phyloP scores from a whole-genome alignment of 176 grass and related monocot genomes.

The Miscanthus lutarioriparius region DNA sequence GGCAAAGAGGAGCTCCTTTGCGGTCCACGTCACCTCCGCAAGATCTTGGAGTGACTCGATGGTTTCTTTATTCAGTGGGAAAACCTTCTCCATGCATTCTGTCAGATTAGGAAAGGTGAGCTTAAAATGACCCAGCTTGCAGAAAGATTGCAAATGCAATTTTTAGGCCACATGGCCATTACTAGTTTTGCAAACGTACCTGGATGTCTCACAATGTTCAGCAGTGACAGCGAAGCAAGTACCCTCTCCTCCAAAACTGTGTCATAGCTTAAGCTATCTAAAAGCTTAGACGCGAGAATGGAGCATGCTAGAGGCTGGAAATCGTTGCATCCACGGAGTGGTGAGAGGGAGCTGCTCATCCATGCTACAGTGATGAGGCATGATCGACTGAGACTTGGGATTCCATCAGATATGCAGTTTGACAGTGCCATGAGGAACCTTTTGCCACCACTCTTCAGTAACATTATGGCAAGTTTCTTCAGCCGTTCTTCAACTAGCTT shows the following conservation, averaged over 20 bases:
- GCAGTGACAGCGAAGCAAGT: slow-evolving; percentile 73
- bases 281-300: slow-evolving; percentile 57
- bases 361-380: slow-evolving; percentile 78
- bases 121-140: slow-evolving; percentile 19
- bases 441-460: slow-evolving; percentile 66
- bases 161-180: not conserved
- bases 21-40: slow-evolving; percentile 83
- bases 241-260: slow-evolving; percentile 83
- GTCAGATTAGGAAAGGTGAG: slow-evolving; percentile 6
- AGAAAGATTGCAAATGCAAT: not conserved
- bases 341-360: slow-evolving; percentile 76
- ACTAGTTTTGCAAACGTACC: slow-evolving; percentile 43
- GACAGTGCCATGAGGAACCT: slow-evolving; percentile 69
- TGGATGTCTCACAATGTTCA: slow-evolving; percentile 87
- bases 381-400: slow-evolving; percentile 50
- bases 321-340: slow-evolving; percentile 46
- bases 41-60: slow-evolving; percentile 78
- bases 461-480: slow-evolving; percentile 60
- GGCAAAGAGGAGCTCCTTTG: slow-evolving; percentile 92
- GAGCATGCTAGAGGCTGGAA: slow-evolving; percentile 69
- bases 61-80: slow-evolving; percentile 71
- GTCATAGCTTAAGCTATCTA: slow-evolving; percentile 82
- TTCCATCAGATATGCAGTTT: slow-evolving; percentile 75
- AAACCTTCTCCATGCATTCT: slow-evolving; percentile 88
- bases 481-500: slow-evolving; percentile 69